Percentiles rank a stretch among this genome's conserved stretches.
Conservation (phyloP, 352 stramenopile genomes). For the Phytophthora fragariae region DNA sequence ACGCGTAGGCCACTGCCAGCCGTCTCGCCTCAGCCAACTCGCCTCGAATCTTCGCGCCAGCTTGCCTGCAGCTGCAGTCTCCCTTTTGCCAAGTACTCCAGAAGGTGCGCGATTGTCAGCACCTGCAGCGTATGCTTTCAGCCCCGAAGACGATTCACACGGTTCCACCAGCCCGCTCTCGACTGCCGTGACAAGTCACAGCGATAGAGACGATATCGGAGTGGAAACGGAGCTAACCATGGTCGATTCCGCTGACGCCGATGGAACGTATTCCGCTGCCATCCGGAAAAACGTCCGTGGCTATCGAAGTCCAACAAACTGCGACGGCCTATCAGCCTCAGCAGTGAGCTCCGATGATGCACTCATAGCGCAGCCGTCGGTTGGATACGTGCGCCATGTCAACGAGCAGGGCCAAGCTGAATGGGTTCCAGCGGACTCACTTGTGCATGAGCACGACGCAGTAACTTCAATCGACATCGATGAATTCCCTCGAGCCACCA, state of each 20-base stretch:
- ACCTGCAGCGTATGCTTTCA: slow-evolving; percentile 27
- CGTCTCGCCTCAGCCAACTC: slow-evolving; percentile 74
- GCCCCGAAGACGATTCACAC: slow-evolving; percentile 15
- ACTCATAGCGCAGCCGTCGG: slow-evolving; percentile 73
- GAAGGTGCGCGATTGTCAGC: slow-evolving; percentile 33
- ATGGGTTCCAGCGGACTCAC: slow-evolving; percentile 75
- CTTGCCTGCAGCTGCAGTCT: slow-evolving; percentile 9
- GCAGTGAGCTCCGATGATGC: slow-evolving; percentile 22
- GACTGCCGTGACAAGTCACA: slow-evolving; percentile 15
- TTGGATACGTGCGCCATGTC: slow-evolving; percentile 81
- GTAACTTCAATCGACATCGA: slow-evolving; percentile 71
- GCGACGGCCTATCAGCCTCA: slow-evolving; percentile 21
- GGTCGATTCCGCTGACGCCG: slow-evolving; percentile 43
- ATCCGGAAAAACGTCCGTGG: slow-evolving; percentile 61
- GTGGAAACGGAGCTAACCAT: slow-evolving; percentile 82
- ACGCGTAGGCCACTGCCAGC: slow-evolving; percentile 70
- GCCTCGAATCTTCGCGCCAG: not conserved
- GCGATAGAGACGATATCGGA: slow-evolving; percentile 35
- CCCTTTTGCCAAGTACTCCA: not conserved
- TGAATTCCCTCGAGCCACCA: slow-evolving; percentile 79
- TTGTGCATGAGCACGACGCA: slow-evolving; percentile 56
- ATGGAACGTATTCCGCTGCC: slow-evolving; percentile 55
- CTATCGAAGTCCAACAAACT: slow-evolving; percentile 14
- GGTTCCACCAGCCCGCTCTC: slow-evolving; percentile 15
- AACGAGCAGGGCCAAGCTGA: slow-evolving; percentile 72